Conservation (phyloP, 139 green algal genomes). For the Ostreobium quekettii region DNA sequence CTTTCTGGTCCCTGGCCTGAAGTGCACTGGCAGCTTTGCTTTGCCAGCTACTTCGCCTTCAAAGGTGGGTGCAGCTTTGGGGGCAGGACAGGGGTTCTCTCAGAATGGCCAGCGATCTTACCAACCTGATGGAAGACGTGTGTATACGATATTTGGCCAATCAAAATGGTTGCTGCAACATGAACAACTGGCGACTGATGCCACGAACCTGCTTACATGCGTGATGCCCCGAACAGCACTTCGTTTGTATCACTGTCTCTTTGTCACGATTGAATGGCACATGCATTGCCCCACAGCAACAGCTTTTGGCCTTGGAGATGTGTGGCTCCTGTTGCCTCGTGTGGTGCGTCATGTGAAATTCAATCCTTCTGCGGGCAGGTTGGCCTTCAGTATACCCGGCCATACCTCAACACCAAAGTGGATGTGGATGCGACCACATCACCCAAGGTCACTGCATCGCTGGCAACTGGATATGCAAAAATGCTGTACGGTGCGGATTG, state of each 20-base stretch:
- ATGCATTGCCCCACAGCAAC: neutral
- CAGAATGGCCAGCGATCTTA: too few relatives aligned
- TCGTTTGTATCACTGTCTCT: neutral
- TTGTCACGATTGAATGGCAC: neutral
- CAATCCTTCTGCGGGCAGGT: neutral
- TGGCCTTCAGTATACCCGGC: neutral
- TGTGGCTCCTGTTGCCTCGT: neutral
- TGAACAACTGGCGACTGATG: neutral
- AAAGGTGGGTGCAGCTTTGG: constrained; percentile 12
- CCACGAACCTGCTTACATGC: neutral
- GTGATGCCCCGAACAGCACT: neutral
- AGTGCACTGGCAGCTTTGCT: neutral
- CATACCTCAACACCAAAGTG: neutral
- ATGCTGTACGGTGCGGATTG: neutral
- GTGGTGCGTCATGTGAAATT: neutral
- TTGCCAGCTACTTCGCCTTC: constrained; percentile 2
- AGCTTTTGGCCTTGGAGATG: neutral
- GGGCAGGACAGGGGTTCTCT: too few relatives aligned
- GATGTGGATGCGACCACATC: neutral
- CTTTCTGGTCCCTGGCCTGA: constrained; percentile 10
- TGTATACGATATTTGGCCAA: neutral
- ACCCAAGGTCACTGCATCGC: constrained; percentile 11
- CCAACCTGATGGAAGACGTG: neutral
- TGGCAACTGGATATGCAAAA: constrained; percentile 9
- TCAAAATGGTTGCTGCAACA: neutral